These are phyloP conservation scores for Cinchona pubescens DNA, from an alignment of 257 asterid species.

Conservation along the genomic window DNA sequence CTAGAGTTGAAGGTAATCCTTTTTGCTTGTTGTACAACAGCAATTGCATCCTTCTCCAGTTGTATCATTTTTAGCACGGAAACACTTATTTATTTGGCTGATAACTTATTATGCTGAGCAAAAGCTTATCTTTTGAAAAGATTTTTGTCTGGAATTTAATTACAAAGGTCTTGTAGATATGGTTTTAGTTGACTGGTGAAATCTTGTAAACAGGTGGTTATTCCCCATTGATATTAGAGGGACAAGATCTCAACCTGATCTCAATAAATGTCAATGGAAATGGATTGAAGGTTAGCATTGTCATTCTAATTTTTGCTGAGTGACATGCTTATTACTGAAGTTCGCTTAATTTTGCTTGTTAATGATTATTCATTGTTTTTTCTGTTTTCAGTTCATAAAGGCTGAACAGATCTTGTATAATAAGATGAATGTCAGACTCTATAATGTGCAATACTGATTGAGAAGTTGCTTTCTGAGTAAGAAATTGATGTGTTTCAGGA, in stretches of 20 bases:
- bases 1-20: slow-evolving; percentile 82
- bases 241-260: slow-evolving; percentile 71
- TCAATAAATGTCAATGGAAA: slow-evolving; percentile 64
- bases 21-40: background rate
- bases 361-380: background rate
- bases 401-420: background rate
- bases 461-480: background rate
- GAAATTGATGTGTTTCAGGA: slow-evolving; percentile 47
- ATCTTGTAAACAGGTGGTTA: slow-evolving; percentile 52
- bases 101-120: background rate
- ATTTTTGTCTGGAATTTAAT: slow-evolving; percentile 6
- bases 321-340: background rate
- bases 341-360: background rate
- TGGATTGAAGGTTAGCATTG: slow-evolving; percentile 52
- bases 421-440: background rate
- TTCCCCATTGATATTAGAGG: slow-evolving; percentile 76
- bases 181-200: slow-evolving; percentile 14
- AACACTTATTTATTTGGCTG: background rate
- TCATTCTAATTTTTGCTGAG: background rate
- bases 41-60: background rate
- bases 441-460: background rate
- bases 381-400: background rate
- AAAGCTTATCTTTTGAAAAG: background rate
- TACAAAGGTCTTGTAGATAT: slow-evolving; percentile 8
- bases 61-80: background rate